Evolutionary conservation across 129 eudicot species (phyloP).

Genomic region (Logfia minima): DNA sequence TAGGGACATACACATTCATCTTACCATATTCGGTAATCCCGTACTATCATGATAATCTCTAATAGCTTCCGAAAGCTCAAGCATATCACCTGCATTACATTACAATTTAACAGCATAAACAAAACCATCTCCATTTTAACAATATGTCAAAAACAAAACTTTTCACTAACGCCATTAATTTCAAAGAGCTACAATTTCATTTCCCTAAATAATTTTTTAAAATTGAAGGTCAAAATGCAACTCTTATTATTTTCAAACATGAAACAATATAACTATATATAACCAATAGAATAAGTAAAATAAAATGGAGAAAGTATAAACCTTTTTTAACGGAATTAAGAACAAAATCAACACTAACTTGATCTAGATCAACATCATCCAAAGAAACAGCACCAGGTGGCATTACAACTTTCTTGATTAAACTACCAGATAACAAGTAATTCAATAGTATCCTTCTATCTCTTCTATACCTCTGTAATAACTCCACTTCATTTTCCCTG

Average conservation of each 20-base stretch:
- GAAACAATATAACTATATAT: neutral
- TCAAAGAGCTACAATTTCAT: neutral
- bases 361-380: slow-evolving; percentile 99
- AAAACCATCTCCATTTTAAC: neutral
- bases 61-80: slow-evolving; percentile 95
- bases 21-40: slow-evolving; percentile 78
- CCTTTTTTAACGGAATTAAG: slow-evolving; percentile 89
- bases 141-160: neutral
- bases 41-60: slow-evolving; percentile 95
- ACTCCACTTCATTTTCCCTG: slow-evolving; percentile 77
- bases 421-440: slow-evolving; percentile 80
- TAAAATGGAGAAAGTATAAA: slow-evolving; percentile 9
- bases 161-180: neutral
- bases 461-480: slow-evolving; percentile 79
- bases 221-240: slow-evolving; percentile 24
- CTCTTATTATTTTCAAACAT: neutral
- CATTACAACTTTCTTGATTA: slow-evolving; percentile 89
- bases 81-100: slow-evolving; percentile 70
- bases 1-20: slow-evolving; percentile 22
- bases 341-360: slow-evolving; percentile 95
- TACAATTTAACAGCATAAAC: neutral
- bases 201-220: neutral
- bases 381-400: slow-evolving; percentile 96
- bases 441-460: slow-evolving; percentile 83
- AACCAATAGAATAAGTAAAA: neutral